Evolutionary conservation across 106 monocot species (phyloP).

Genomic region (Alisma plantagoaquatica): DNA sequence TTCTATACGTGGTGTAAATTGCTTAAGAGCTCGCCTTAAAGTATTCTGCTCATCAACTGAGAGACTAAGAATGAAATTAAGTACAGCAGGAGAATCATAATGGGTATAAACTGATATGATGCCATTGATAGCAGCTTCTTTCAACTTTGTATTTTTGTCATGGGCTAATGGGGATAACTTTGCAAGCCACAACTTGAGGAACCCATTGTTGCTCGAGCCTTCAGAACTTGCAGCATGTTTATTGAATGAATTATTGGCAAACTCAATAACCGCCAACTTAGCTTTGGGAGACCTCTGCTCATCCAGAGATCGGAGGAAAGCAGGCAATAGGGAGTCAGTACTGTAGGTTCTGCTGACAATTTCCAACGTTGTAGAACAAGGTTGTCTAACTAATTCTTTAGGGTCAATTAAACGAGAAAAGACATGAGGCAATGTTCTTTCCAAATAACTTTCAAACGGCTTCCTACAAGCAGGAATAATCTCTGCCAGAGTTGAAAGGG

Average conservation of each 20-base stretch:
- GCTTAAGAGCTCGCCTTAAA: conserved; percentile 85
- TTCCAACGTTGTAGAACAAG: conserved; percentile 65
- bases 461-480: conserved; percentile 95
- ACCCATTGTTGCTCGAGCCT: conserved; percentile 57
- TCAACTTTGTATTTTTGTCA: conserved; percentile 94
- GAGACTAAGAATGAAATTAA: conserved; percentile 85
- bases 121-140: conserved; percentile 86
- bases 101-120: conserved; percentile 86
- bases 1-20: conserved; percentile 95
- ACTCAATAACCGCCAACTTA: conserved; percentile 94
- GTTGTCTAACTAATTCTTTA: conserved; percentile 86
- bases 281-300: conserved; percentile 99
- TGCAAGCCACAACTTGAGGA: conserved; percentile 95
- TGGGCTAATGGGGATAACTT: conserved; percentile 84
- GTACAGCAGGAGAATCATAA: conserved; percentile 83
- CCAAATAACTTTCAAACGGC: conserved; percentile 92
- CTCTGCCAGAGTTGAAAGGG: conserved; percentile 89
- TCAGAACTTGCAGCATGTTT: conserved; percentile 71
- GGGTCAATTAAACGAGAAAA: conserved; percentile 98
- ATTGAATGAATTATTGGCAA: conserved; percentile 94
- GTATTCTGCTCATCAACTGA: conserved; percentile 84
- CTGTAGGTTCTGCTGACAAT: conserved; percentile 71
- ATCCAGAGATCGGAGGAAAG: conserved; percentile 82
- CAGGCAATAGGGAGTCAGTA: conserved; percentile 85
- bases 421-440: conserved; percentile 86